Evolutionary conservation across 2,329 filamentous ascomycete species (phyloP), one percentile per base, ranked within the genome.

Genomic region (Aotearoamyces nothofagi): DNA sequence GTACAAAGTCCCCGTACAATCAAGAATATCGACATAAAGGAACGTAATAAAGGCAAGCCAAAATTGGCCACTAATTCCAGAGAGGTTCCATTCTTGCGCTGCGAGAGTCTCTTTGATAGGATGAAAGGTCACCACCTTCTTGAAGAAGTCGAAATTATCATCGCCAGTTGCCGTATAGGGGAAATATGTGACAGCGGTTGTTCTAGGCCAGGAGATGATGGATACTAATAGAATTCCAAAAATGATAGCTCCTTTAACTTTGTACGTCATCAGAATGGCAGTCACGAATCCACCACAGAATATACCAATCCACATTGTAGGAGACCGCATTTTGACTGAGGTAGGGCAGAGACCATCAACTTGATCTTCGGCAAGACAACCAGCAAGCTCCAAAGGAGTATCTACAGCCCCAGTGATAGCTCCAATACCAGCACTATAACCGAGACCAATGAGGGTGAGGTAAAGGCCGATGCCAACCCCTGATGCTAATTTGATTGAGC

Each of bases 21-120:
- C 83, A 24, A 92, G 69, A 36, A 92, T 87, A 45, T 92, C 83
- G 39, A 92, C 82, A 45, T 92, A 92, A 13, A 92, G 63, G 56
- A 92, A 92, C 2, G 83, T 92, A 51, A 92, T 75, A 38, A 92
- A 71, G 1, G 83, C 83, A 27, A 90, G 62, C 15, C 77, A 79
- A 45, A 92, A 92, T 46, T 90, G 75, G 3, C 70, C 70, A 8
- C 77, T 73, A 14, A 92, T 60, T 7, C n/a, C 8, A 5, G 63
- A 55, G 15, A 92, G 60, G 41, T 78, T 58, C 76, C 80, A 92
- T 33, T 82, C 58, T 46, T 83, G 78, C 1, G 75, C 81, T 17
- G 62, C 66, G 9, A 92, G 62, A 4, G 69, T 74, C 26, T 67
- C 64, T 36, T 63, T 49, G 47, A 92, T 92, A 5, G 71, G 66